Conservation (phyloP, 495 filamentous ascomycete species). For the Xylaria telfairii region DNA sequence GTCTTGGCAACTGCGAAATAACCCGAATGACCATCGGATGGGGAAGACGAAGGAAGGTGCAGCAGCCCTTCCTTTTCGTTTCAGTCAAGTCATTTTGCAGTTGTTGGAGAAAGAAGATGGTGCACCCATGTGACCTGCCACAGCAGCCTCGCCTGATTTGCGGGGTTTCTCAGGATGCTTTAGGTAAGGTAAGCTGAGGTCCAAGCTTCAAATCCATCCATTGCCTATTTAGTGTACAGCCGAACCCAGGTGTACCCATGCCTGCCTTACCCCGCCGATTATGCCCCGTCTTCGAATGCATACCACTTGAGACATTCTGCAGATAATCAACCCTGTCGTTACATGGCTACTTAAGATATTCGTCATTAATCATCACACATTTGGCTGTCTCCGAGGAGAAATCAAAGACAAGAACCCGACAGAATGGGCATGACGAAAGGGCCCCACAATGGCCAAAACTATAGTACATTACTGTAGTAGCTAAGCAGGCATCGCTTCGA, state of each 20-base stretch:
- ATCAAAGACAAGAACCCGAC: background rate
- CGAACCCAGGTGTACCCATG: no score
- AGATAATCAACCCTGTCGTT: background rate
- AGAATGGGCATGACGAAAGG: background rate
- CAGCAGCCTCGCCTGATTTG: background rate
- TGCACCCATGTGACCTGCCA: conserved; percentile 6
- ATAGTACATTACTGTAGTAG: no score
- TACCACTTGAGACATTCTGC: background rate
- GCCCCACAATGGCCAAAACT: background rate
- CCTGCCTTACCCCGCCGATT: background rate
- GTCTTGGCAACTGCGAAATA: conserved; percentile 18
- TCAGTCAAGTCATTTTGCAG: background rate
- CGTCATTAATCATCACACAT: background rate
- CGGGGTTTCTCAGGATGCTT: background rate
- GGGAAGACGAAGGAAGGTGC: background rate
- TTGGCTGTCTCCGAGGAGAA: background rate
- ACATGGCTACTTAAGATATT: background rate
- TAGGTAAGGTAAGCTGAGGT: background rate
- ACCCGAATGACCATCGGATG: background rate
- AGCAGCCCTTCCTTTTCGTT: background rate
- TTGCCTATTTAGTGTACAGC: no score
- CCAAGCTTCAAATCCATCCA: background rate
- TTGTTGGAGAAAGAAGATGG: background rate
- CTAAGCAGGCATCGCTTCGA: background rate
- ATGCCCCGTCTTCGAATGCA: no score